Percentiles rank a stretch among this genome's conserved stretches.
These are phyloP conservation scores for Telfairia occidentalis DNA, from an alignment of 331 rosid genomes.

Conservation along the genomic window DNA sequence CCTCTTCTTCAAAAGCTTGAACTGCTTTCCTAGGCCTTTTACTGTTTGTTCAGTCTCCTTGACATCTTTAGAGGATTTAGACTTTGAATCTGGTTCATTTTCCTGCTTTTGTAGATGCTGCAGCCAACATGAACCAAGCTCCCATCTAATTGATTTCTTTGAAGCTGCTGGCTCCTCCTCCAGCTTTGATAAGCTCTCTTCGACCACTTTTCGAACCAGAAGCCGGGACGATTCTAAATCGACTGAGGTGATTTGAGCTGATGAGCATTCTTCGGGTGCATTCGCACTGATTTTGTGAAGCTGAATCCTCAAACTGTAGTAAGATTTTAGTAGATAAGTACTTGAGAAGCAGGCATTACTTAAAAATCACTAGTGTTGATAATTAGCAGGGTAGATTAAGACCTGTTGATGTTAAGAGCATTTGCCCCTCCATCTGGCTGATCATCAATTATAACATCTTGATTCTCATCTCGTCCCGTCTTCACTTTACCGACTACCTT, in stretches of 20 bases:
- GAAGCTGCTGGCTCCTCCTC: conserved; percentile 32
- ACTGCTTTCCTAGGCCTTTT: conserved; percentile 82
- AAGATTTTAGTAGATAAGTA: conserved; percentile 12
- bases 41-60: conserved; percentile 49
- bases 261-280: conserved; percentile 24
- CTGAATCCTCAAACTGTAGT: conserved; percentile 65
- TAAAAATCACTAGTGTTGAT: background rate
- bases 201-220: conserved; percentile 41
- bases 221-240: conserved; percentile 31
- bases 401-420: conserved; percentile 88
- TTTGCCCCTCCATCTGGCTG: conserved; percentile 91
- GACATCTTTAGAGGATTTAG: conserved; percentile 20
- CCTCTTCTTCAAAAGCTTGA: conserved; percentile 72
- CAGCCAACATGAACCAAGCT: conserved; percentile 90
- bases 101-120: conserved; percentile 82
- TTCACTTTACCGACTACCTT: conserved; percentile 55
- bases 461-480: conserved; percentile 35
- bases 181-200: conserved; percentile 43
- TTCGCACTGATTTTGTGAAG: conserved; percentile 50
- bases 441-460: conserved; percentile 59
- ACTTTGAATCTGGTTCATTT: conserved; percentile 24
- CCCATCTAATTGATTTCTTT: conserved; percentile 71
- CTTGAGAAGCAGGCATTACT: background rate
- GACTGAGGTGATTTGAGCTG: conserved; percentile 28
- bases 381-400: conserved; percentile 3